A percentile compares a stretch with the other conserved stretches of the same genome.
Evolutionary conservation across 179 eudicot genomes (phyloP).

Genomic region (Beta corolliflora): DNA sequence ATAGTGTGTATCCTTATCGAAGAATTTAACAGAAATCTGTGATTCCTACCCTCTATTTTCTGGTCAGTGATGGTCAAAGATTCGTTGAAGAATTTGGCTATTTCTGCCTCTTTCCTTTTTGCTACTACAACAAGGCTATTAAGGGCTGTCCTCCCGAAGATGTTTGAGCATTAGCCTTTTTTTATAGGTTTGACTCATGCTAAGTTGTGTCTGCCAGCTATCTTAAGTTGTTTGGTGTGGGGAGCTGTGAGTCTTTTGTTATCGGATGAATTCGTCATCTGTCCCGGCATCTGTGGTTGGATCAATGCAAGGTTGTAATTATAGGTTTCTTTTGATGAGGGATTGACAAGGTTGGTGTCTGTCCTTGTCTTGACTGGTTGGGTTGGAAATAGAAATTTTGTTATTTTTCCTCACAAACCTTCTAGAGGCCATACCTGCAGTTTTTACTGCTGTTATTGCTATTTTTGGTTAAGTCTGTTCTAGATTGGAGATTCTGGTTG

Average conservation of each 20-base stretch:
- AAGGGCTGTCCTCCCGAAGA: neutral
- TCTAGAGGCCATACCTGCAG: neutral
- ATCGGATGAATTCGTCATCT: neutral
- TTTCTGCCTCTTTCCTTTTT: neutral
- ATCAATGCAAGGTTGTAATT: neutral
- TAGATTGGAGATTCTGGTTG: neutral
- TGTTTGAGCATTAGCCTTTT: neutral
- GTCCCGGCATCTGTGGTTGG: neutral
- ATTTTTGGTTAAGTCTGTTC: neutral
- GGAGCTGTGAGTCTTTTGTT: neutral
- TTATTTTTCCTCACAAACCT: neutral
- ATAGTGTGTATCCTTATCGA: neutral
- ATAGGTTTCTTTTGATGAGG: neutral
- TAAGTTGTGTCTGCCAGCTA: neutral
- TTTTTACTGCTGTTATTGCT: neutral
- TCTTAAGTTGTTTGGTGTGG: neutral
- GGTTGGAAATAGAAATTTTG: neutral
- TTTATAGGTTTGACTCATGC: neutral
- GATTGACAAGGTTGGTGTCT: neutral
- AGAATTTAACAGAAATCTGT: neutral
- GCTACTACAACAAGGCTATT: neutral
- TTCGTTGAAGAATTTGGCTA: neutral
- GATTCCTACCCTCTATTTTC: neutral
- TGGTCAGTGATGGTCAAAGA: neutral
- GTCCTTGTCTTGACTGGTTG: neutral